phyloP scores from a whole-genome alignment of 176 grass and related monocot genomes.

The Cocos nucifera region DNA sequence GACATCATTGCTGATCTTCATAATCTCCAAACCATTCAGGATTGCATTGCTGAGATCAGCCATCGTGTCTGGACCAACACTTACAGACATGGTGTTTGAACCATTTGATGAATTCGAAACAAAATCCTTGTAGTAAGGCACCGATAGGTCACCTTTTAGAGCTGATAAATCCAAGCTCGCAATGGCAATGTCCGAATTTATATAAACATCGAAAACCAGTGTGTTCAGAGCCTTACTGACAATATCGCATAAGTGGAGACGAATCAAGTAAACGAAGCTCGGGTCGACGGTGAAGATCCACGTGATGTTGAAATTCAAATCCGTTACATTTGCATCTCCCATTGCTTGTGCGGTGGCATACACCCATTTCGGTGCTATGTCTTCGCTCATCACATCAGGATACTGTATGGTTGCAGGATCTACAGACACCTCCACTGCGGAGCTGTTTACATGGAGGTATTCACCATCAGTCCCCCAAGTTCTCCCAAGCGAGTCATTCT shows the following conservation, averaged over 20 bases:
- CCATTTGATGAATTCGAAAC: slow-evolving; percentile 5
- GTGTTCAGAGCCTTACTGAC: slow-evolving; percentile 10
- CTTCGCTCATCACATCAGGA: not conserved
- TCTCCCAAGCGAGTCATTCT: slow-evolving; percentile 7
- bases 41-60: slow-evolving; percentile 12
- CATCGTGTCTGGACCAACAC: slow-evolving; percentile 4
- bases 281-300: slow-evolving; percentile 1
- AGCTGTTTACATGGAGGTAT: slow-evolving; percentile 16
- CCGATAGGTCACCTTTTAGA: slow-evolving; percentile 1
- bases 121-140: slow-evolving; percentile 18
- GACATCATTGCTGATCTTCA: slow-evolving; percentile 6
- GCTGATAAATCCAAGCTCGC: slow-evolving; percentile 11
- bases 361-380: slow-evolving; percentile 2
- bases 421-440: not conserved
- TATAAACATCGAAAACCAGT: slow-evolving; percentile 10
- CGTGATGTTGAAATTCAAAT: slow-evolving; percentile 12
- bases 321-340: slow-evolving; percentile 12
- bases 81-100: not conserved
- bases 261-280: slow-evolving; percentile 10
- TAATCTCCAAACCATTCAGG: slow-evolving; percentile 11
- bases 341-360: slow-evolving; percentile 8
- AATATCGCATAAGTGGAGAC: slow-evolving; percentile 5
- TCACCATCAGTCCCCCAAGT: slow-evolving; percentile 4
- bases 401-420: slow-evolving; percentile 5
- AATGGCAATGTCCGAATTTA: slow-evolving; percentile 10